phyloP scores from a whole-genome alignment of 106 monocot species.

The Xerophyta viscosa region DNA sequence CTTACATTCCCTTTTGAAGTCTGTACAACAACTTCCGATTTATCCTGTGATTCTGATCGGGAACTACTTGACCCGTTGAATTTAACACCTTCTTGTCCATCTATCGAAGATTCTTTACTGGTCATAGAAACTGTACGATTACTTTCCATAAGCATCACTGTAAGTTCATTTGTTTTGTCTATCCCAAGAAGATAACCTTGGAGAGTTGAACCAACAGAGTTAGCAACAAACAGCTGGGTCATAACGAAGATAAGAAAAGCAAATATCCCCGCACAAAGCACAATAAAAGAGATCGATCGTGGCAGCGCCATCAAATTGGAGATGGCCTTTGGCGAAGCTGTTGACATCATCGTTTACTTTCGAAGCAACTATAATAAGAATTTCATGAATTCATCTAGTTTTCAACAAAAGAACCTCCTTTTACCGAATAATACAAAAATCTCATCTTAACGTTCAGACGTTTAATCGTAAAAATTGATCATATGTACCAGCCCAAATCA shows the following conservation, averaged over 20 bases:
- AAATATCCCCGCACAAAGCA: constrained; percentile 11
- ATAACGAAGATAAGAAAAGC: constrained; percentile 21
- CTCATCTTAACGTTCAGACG: too few relatives aligned
- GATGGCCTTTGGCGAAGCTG: background rate
- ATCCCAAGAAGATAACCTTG: constrained; percentile 7
- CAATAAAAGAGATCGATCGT: constrained; percentile 12
- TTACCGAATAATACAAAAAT: too few relatives aligned
- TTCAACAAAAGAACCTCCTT: too few relatives aligned
- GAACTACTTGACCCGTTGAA: background rate
- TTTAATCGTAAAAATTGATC: too few relatives aligned
- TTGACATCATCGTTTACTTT: background rate
- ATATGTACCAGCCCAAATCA: too few relatives aligned
- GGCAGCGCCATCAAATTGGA: background rate
- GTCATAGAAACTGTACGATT: background rate
- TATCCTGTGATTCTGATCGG: background rate
- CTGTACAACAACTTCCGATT: background rate
- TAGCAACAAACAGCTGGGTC: constrained; percentile 10
- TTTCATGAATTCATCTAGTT: too few relatives aligned
- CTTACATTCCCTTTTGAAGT: background rate
- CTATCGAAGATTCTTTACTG: background rate
- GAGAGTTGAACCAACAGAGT: constrained; percentile 13
- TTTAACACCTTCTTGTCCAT: background rate
- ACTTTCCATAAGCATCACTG: background rate
- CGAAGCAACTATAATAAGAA: too few relatives aligned
- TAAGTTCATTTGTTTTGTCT: background rate